Base-by-base conservation (phyloP, 23 red algal genomes). In the Pyropia haitanensis region DNA sequence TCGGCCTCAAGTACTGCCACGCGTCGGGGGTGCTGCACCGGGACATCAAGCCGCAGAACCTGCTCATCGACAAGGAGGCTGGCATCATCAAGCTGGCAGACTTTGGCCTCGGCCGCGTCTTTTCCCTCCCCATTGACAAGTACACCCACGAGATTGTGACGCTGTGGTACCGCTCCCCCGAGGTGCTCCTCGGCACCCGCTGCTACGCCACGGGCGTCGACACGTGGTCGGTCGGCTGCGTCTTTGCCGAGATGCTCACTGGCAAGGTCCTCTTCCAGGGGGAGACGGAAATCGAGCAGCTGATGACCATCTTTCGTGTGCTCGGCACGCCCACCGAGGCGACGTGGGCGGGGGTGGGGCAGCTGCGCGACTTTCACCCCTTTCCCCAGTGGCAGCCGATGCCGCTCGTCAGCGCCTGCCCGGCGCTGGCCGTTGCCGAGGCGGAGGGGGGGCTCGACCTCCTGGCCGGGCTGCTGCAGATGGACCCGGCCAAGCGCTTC, bases 71-170 rank as follows among this genome's bases (percentile, higher is more conserved):
- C 61, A 64, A 87, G 34, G 75, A 89, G 56, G 58, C 71, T n/a
- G 31, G 55, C 30, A 90, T 71, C 34, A 76, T 96, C 52, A 96
- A 96, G 74, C 72, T 96, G 54, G 92, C 92, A 48, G 92, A 96
- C 68, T 96, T 96, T 62, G 92, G 92, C 12, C 58, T 96, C 12
- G 92, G 92, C 14, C 78, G 92, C 20, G 79, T 80, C 29, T 96
- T 90, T 67, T 77, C 77, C 5, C 64, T 96, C 33, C 92, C 92
- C 1, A 81, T 90, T 18, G 85, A 51, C 19, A 96, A 89, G 77
- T 96, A 96, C 80, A 96, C 92, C 18, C 92, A 96, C 73, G 92
- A 96, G 71, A 78, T 96, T 6, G 84, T 96, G n/a, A 96, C 92
- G 33, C 46, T 96, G 78, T 96, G 92, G 92, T 96, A 96, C 66